These are phyloP conservation scores for Kodamaea hsintzibuensis DNA, from an alignment of 805 yeast species.

Conservation along the genomic window DNA sequence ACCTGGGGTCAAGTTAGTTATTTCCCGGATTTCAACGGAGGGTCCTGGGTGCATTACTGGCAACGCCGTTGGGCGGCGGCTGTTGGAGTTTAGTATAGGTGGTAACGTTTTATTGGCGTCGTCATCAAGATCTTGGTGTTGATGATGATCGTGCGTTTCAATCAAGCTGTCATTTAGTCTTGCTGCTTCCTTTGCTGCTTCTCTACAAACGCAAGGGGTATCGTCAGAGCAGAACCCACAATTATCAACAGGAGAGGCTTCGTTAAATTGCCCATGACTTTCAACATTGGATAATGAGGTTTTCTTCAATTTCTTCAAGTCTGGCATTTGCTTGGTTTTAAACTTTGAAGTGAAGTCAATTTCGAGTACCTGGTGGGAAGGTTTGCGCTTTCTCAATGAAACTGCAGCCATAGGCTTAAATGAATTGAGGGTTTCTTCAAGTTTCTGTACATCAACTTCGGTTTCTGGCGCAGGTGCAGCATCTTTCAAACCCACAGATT, in stretches of 20 bases:
- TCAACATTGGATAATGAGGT: background rate
- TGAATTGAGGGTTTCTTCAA: constrained; percentile 37
- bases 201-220: constrained; percentile 90
- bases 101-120: constrained; percentile 37
- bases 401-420: constrained; percentile 70
- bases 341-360: constrained; percentile 58
- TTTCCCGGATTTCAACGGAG: constrained; percentile 50
- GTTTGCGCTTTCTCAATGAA: constrained; percentile 44
- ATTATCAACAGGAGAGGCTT: constrained; percentile 59
- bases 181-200: constrained; percentile 59
- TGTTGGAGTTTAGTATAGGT: constrained; percentile 34
- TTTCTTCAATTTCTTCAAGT: constrained; percentile 26
- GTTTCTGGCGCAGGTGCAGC: constrained; percentile 6
- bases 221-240: constrained; percentile 95
- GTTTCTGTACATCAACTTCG: constrained; percentile 12
- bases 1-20: constrained; percentile 40
- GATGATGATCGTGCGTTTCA: constrained; percentile 10
- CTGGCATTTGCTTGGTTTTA: constrained; percentile 38
- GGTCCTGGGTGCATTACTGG: constrained; percentile 70
- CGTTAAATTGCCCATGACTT: constrained; percentile 32
- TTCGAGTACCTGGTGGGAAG: constrained; percentile 30
- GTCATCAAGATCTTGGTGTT: constrained; percentile 7
- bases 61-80: constrained; percentile 38
- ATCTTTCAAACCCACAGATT: constrained; percentile 46
- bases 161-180: constrained; percentile 22